Percentiles rank a stretch among this genome's conserved stretches.
Conservation (phyloP, 306 rosid genomes). For the Dryas octopetala region DNA sequence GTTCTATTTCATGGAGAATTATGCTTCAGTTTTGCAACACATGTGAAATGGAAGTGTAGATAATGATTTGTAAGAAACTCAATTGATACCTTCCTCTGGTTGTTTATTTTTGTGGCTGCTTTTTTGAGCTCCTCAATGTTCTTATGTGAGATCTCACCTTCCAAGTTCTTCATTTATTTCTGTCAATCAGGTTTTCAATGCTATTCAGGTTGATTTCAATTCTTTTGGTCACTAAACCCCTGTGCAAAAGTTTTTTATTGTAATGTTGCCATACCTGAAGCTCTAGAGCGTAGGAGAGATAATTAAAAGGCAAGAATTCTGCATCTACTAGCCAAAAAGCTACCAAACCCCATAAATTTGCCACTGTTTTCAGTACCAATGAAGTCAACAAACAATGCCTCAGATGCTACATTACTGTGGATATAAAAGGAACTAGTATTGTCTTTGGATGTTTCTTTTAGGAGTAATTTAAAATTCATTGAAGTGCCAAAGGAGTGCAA, state of each 20-base stretch:
- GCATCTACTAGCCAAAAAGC: constrained; percentile 52
- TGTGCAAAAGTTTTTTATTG: too few species aligned
- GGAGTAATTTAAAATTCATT: not conserved
- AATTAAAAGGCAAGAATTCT: constrained; percentile 10
- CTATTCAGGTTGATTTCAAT: constrained; percentile 6
- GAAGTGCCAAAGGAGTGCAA: not conserved
- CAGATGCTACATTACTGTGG: too few species aligned
- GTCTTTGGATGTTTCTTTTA: too few species aligned
- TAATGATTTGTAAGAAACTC: not conserved
- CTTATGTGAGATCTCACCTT: constrained; percentile 38
- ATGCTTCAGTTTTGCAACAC: too few species aligned
- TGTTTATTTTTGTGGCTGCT: constrained; percentile 47
- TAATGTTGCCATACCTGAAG: constrained; percentile 1
- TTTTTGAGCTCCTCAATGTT: constrained; percentile 54
- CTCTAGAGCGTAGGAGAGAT: constrained; percentile 7
- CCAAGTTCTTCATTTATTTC: constrained; percentile 39
- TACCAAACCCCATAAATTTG: constrained; percentile 73
- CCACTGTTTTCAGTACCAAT: constrained; percentile 39
- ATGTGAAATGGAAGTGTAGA: too few species aligned
- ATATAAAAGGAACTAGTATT: too few species aligned
- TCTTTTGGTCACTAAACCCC: too few species aligned
- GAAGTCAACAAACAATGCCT: not conserved
- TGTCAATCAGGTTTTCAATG: constrained; percentile 31
- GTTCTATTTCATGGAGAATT: too few species aligned
- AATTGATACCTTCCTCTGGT: constrained; percentile 48